phyloP scores from a whole-genome alignment of 495 filamentous ascomycete species.

The Penicillium desertorum region DNA sequence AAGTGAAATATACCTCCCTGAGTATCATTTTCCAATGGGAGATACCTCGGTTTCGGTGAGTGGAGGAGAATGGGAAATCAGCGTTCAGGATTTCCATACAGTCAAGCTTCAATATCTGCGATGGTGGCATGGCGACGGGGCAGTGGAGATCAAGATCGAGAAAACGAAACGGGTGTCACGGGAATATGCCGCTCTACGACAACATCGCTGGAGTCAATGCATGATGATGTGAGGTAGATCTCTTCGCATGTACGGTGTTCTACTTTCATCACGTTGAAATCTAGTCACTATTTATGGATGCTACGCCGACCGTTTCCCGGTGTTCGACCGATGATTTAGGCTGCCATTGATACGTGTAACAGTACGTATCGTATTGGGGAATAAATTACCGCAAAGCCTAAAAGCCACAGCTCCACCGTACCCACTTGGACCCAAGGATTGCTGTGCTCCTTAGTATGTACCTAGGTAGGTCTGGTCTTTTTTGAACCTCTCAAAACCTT shows the following conservation, averaged over 20 bases:
- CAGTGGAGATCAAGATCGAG: constrained; percentile 74
- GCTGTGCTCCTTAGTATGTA: too few relatives aligned
- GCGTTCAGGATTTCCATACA: constrained; percentile 62
- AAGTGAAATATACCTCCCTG: constrained; percentile 84
- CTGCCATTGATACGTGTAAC: background rate
- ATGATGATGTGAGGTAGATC: background rate
- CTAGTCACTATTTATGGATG: background rate
- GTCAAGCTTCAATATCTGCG: constrained; percentile 69
- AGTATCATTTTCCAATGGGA: constrained; percentile 85
- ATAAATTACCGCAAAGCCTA: too few relatives aligned
- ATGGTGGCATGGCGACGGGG: constrained; percentile 89
- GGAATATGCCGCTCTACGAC: constrained; percentile 22
- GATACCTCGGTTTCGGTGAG: constrained; percentile 68
- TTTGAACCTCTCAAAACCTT: too few relatives aligned
- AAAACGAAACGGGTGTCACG: constrained; percentile 65
- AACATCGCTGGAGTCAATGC: background rate
- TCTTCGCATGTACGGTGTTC: background rate
- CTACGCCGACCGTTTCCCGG: too few relatives aligned
- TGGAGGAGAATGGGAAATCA: constrained; percentile 87
- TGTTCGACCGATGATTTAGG: too few relatives aligned
- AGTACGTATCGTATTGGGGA: too few relatives aligned
- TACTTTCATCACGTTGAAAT: background rate
- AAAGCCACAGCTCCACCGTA: too few relatives aligned
- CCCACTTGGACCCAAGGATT: too few relatives aligned
- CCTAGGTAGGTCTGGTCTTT: too few relatives aligned